Percentiles rank a stretch among this genome's conserved stretches.
Conservation (phyloP, 23 red algal genomes). For the Chondrus crispus region DNA sequence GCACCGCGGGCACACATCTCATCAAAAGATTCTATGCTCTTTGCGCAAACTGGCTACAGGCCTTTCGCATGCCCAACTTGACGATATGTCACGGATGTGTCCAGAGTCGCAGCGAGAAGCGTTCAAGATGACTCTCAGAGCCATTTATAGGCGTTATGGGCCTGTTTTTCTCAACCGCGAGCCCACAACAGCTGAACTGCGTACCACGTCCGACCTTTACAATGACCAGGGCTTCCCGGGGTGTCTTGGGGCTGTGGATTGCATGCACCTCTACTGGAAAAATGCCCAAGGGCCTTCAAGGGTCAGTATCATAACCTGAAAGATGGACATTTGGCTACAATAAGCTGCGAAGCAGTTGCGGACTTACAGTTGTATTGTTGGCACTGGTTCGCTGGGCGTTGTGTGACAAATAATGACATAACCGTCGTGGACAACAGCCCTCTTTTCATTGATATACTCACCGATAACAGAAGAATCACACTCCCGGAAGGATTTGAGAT, state of each 20-base stretch:
- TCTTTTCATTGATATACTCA: constrained; percentile 40
- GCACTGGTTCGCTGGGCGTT: not conserved
- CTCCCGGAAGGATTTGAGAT: too few species aligned
- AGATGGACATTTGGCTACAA: not conserved
- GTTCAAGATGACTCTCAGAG: not conserved
- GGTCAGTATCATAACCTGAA: constrained; percentile 19
- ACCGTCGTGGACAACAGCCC: constrained; percentile 27
- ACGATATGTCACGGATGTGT: not conserved
- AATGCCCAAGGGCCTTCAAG: not conserved
- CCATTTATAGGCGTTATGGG: not conserved
- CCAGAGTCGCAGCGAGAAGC: not conserved
- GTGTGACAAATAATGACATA: constrained; percentile 32
- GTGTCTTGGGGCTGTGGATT: constrained; percentile 14
- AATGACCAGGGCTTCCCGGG: constrained; percentile 18
- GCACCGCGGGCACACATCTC: too few species aligned
- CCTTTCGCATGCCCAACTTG: not conserved
- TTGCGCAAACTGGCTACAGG: not conserved
- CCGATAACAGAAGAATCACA: too few species aligned
- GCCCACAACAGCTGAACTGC: not conserved
- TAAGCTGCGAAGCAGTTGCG: not conserved
- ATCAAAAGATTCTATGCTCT: not conserved
- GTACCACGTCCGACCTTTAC: not conserved
- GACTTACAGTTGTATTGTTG: constrained; percentile 11
- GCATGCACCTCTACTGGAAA: constrained; percentile 21
- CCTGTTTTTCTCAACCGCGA: not conserved